A percentile compares a stretch with the other conserved stretches of the same genome.
Conservation (phyloP, 257 asterid species). For the Nicotiana otophora region DNA sequence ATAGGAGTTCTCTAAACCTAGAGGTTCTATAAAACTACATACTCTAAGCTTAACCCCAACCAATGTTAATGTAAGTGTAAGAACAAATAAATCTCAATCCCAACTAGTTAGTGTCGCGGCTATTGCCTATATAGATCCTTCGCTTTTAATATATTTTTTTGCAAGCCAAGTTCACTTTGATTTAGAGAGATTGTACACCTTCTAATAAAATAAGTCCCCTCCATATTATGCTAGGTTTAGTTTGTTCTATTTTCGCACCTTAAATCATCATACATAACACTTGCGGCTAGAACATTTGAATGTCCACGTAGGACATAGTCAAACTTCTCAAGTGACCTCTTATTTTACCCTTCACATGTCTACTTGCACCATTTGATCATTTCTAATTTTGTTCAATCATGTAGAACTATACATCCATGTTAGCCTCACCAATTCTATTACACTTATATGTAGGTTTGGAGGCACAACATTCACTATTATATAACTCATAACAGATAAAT, state of each 20-base stretch:
- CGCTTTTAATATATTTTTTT: too few species aligned
- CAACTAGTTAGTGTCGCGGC: not conserved
- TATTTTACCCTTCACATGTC: not conserved
- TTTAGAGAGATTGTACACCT: too few species aligned
- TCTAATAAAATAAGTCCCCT: not conserved
- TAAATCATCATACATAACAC: too few species aligned
- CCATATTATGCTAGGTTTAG: not conserved
- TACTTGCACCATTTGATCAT: not conserved
- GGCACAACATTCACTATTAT: not conserved
- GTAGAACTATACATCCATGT: not conserved
- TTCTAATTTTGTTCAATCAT: not conserved
- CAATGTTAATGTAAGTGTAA: not conserved
- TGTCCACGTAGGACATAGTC: not conserved
- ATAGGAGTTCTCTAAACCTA: not conserved
- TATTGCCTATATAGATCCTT: not conserved
- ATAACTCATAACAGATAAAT: not conserved
- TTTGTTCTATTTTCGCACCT: not conserved
- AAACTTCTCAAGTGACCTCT: not conserved
- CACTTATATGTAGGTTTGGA: not conserved
- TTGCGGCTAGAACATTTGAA: not conserved
- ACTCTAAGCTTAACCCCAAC: not conserved
- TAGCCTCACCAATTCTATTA: not conserved
- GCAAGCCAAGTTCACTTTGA: not conserved
- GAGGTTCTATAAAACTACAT: not conserved
- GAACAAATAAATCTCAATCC: not conserved